Base-by-base conservation (phyloP, 495 filamentous ascomycete genomes). In the Aspergillus sparsus region DNA sequence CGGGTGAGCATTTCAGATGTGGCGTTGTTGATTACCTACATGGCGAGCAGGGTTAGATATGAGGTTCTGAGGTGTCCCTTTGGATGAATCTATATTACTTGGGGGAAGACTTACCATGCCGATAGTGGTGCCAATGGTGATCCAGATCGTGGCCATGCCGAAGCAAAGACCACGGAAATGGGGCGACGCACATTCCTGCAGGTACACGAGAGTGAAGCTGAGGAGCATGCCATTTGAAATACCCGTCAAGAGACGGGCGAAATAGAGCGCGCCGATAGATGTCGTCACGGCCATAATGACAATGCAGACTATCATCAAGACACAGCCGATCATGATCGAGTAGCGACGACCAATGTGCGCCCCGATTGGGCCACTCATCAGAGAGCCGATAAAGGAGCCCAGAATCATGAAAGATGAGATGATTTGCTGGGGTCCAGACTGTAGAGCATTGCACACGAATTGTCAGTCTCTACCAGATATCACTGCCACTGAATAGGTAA, bases 131-230 rank as follows among this genome's bases (percentile, higher is more conserved):
- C 47, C 47, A 12, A 50, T 27, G 1, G 47, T 50, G 47, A 50
- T 50, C 47, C 47, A 50, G 47, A 50, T 27, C 18, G 47, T 32
- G 31, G 47, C 47, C 47, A 50, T 27, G 47, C 47, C 47, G 31
- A 50, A 50, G 3, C 47, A 50, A 18, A 50, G 47, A 7, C 47
- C 47, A 16, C 47, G 47, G 18, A 50, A 32, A 27, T 50, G 15
- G 0, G 47, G 18, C 18, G 47, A 32, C 12, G 47, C 15, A 50
- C 47, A 50, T 32, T 50, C 47, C n/a, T 50, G 47, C 18, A 50
- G 47, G 15, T 50, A 50, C 5, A 50, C 47, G 12, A 50, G 31
- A 18, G 47, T 32, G 47, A 50, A 50, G 31, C 31, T 50, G 18
- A 50, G 16, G n/a, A 50, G 47, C 5, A 50, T 11, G 12, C 47